Evolutionary conservation across 2,329 filamentous ascomycete genomes (phyloP).

Genomic region (Neofusicoccum cordaticola): DNA sequence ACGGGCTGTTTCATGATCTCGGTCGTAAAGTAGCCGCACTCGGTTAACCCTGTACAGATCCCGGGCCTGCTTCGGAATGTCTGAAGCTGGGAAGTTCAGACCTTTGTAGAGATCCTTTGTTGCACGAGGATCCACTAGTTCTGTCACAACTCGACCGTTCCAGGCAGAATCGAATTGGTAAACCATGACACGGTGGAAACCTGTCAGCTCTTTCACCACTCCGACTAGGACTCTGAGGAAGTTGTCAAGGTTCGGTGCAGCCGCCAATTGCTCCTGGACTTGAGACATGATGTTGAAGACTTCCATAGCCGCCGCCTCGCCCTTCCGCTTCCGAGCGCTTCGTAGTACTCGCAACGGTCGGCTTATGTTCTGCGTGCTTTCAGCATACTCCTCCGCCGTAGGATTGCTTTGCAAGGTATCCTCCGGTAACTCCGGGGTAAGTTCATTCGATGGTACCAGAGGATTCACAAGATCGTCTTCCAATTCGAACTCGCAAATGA

Average conservation of each 20-base stretch:
- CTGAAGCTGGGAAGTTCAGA: constrained; percentile 82
- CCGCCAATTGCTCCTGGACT: constrained; percentile 80
- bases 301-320: constrained; percentile 81
- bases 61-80: constrained; percentile 80
- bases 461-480: constrained; percentile 73
- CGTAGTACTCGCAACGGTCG: constrained; percentile 74
- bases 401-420: constrained; percentile 73
- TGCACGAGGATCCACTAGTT: constrained; percentile 75
- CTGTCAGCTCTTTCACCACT: constrained; percentile 83
- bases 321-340: constrained; percentile 70
- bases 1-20: constrained; percentile 74
- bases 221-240: constrained; percentile 81
- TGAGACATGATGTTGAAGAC: constrained; percentile 91
- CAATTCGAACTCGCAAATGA: constrained; percentile 86
- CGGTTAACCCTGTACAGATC: constrained; percentile 91
- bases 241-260: constrained; percentile 65
- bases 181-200: constrained; percentile 89
- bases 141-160: constrained; percentile 84
- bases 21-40: constrained; percentile 81
- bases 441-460: constrained; percentile 58
- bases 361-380: constrained; percentile 73
- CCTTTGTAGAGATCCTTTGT: constrained; percentile 85
- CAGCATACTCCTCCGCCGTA: constrained; percentile 68
- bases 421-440: constrained; percentile 62
- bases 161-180: constrained; percentile 83